Evolutionary conservation across 2,329 filamentous ascomycete genomes (phyloP).

Genomic region (Penicillium sp.): DNA sequence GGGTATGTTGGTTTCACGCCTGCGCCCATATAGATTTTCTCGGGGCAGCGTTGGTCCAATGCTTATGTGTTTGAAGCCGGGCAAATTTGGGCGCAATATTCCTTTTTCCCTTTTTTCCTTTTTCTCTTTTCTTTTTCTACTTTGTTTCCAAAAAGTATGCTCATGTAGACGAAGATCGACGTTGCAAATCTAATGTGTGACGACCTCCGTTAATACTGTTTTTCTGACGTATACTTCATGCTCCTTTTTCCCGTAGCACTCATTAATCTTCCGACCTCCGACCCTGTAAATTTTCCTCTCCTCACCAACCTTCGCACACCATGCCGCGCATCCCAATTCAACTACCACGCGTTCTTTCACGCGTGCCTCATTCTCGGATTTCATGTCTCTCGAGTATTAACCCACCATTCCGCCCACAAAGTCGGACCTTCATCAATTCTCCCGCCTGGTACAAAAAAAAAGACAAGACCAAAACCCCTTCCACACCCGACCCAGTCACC

Average conservation of each 20-base stretch:
- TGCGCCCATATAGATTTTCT: slow-evolving; percentile 19
- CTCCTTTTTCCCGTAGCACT: not conserved
- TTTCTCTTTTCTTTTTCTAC: slow-evolving; percentile 11
- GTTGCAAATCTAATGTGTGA: slow-evolving; percentile 33
- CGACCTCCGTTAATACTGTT: slow-evolving; percentile 15
- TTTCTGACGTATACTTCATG: not conserved
- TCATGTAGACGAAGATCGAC: slow-evolving; percentile 30
- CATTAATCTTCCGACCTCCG: not conserved
- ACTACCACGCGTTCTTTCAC: slow-evolving; percentile 1
- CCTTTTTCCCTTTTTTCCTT: not conserved
- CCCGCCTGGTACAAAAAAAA: slow-evolving; percentile 49
- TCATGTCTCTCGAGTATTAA: not conserved
- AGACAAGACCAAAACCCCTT: slow-evolving; percentile 49
- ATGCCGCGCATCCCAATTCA: slow-evolving; percentile 17
- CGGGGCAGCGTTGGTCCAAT: slow-evolving; percentile 22
- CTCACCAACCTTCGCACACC: slow-evolving; percentile 1
- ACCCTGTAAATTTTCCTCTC: not conserved
- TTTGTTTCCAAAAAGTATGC: slow-evolving; percentile 29
- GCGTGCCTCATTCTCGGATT: not conserved
- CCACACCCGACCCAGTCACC: slow-evolving; percentile 30
- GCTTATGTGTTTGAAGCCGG: slow-evolving; percentile 27
- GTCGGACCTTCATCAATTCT: slow-evolving; percentile 42
- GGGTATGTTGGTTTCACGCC: slow-evolving; percentile 11
- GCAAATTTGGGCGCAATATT: slow-evolving; percentile 26
- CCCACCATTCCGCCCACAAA: not conserved